Conservation (phyloP, 73 alveolate genomes). For the Tetrahymena borealis region DNA sequence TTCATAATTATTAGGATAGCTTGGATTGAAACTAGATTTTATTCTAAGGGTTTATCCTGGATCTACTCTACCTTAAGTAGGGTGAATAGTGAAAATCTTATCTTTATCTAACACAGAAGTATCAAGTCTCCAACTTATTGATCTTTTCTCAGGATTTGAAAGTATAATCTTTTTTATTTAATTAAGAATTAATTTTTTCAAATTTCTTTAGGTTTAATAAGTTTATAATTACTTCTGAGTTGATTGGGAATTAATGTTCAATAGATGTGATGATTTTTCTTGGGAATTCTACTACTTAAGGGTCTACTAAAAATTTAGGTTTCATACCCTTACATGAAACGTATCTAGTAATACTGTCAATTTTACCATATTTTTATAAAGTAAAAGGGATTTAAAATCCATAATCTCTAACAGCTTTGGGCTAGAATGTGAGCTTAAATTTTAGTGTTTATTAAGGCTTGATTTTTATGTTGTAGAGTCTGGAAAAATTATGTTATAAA, state of each 20-base stretch:
- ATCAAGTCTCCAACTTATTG: conserved; percentile 74
- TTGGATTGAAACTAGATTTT: conserved; percentile 91
- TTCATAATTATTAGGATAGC: conserved; percentile 83
- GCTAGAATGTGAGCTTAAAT: conserved; percentile 25
- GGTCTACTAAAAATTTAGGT: conserved; percentile 81
- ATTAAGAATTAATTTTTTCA: neutral
- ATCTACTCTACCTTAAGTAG: conserved; percentile 82
- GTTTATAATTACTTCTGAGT: neutral
- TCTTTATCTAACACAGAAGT: conserved; percentile 54
- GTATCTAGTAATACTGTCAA: neutral
- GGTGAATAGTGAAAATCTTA: conserved; percentile 77
- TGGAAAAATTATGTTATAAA: conserved; percentile 15
- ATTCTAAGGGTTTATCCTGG: conserved; percentile 84
- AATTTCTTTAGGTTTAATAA: too few species aligned
- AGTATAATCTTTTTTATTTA: conserved; percentile 58
- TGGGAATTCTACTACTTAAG: conserved; percentile 63
- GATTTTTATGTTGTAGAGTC: conserved; percentile 8
- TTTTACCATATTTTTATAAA: neutral
- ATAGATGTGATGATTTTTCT: conserved; percentile 79
- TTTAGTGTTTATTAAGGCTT: neutral
- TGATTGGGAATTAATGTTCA: conserved; percentile 74
- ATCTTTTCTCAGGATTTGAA: conserved; percentile 77
- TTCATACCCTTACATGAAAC: conserved; percentile 86
- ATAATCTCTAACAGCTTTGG: conserved; percentile 29
- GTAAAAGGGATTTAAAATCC: conserved; percentile 28